Evolutionary conservation across 2,329 filamentous ascomycete species (phyloP), one percentile per base, ranked within the genome.

Genomic region (Colletotrichum orbiculare): DNA sequence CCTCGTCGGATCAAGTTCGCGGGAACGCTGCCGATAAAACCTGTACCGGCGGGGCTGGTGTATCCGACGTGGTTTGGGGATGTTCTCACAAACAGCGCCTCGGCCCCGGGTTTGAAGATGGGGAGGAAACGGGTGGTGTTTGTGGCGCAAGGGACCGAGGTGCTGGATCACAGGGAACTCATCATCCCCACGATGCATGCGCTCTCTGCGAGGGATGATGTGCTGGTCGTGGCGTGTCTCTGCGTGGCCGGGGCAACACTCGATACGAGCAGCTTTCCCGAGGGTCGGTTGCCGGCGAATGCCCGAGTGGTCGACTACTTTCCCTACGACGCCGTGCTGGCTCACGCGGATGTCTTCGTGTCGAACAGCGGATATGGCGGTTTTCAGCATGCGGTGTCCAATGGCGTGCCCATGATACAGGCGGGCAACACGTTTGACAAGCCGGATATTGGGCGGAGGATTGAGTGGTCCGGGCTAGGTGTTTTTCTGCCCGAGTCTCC

Each of bases 301-400:
- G 74, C 77, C 0, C 74, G 77, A 9, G 76, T 83, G 4, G 71
- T 79, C 25, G 81, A 85, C 69, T 84, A 82, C 67, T 70, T 86
- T 4, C 76, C 82, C 4, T 85, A 84, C 66, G 81, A 85, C 61
- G 72, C 75, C 0, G 63, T 85, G 1, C 73, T 86, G 1, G 77
- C 78, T 1, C 66, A 83, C 69, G 74, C 75, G 38, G 81, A 78
- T 45, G 75, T 82, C 1, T 82, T 85, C 35, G 74, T 85, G 13
- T 77, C 77, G 10, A 85, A 85, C 52, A 83, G 78, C 10, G 82
- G 83, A 4, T 85, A 82, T 60, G 81, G 82, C 4, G 81, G 80
- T 1, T 77, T 83, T 52, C 75, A 78, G 25, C 81, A 84, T 59
- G 77, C 76, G 3, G 71, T 84, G 3, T 74, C 77, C 37, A 77